Evolutionary conservation across 2,329 filamentous ascomycete species (phyloP).

Genomic region (Colletotrichum sp.): DNA sequence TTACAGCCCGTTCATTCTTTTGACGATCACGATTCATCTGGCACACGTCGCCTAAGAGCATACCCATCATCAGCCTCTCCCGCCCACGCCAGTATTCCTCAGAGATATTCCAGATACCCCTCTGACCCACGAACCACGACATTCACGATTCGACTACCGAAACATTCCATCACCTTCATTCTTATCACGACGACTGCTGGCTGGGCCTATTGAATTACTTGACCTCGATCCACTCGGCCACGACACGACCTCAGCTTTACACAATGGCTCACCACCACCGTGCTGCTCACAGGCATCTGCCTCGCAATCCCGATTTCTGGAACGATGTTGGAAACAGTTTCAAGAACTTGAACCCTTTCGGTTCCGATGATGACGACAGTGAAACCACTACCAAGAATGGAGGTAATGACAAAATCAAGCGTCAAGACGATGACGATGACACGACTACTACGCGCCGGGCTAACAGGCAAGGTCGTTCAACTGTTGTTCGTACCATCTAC

Average conservation of each 20-base stretch:
- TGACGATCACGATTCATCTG: not conserved
- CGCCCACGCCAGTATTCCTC: not conserved
- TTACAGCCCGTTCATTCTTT: constrained; percentile 18
- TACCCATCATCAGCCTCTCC: not conserved
- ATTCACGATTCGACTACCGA: constrained; percentile 2
- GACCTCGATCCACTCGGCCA: not conserved
- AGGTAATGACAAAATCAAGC: constrained; percentile 15
- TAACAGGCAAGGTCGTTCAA: constrained; percentile 23
- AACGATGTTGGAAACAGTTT: constrained; percentile 3
- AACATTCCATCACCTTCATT: not conserved
- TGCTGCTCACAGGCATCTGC: constrained; percentile 12
- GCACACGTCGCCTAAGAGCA: not conserved
- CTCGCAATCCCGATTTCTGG: constrained; percentile 18
- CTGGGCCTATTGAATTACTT: not conserved
- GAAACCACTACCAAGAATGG: not conserved
- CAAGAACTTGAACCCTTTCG: constrained; percentile 13
- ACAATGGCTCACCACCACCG: constrained; percentile 18
- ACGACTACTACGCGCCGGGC: constrained; percentile 1
- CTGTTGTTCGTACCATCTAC: constrained; percentile 43
- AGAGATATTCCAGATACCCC: constrained; percentile 7
- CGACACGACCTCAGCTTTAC: not conserved
- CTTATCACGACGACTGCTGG: not conserved
- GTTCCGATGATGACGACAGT: not conserved
- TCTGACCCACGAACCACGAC: constrained; percentile 7
- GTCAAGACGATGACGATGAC: constrained; percentile 4